Evolutionary conservation across 176 grass and related monocot species (phyloP), one percentile per base, ranked within the genome.

Genomic region (Oryza rufipogon): DNA sequence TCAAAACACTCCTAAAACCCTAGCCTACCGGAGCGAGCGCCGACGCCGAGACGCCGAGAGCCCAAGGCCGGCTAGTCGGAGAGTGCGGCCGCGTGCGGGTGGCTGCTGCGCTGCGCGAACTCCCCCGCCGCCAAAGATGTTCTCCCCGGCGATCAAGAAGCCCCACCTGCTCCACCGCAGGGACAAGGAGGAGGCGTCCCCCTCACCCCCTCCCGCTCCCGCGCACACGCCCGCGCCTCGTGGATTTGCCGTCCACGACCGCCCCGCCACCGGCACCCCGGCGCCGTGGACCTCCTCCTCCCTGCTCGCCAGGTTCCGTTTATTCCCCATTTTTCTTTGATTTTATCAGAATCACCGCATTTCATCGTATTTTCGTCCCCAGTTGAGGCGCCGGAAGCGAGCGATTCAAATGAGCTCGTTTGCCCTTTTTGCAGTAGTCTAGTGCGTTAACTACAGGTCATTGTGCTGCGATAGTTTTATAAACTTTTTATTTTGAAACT

Each of bases 131-230:
- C 56, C 71, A 44, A 74, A 70, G 17, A 98, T 98, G 96, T 98
- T 98, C 83, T 95, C 93, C 11, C 91, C 96, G 70, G 96, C 96
- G 67, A 88, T 92, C 49, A 89, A 84, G 87, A 98, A 93, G 38
- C 77, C 82, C 6, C 91, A 88, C 73, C 87, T 77, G 64, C 75
- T 46, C 74, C 83, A 86, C 36, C 90, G 68, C 48, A 91, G 42
- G 46, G 49, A 73, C 67, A 86, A 81, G 71, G 78, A 80, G 49
- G 87, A 88, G 34, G 77, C 47, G 17, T 76, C 88, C 49, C 71
- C 77, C 72, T 75, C 83, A 47, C 68, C 72, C 61, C 52, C 86
- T 30, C 25, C 79, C 60, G 75, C 83, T 39, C 84, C 75, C 79
- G 42, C 23, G 32, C 80, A 89, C 58, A 66, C 83, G 45, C 85